phyloP scores from a whole-genome alignment of 2,329 filamentous ascomycete genomes.

The Trichophyton mentagrophytes region DNA sequence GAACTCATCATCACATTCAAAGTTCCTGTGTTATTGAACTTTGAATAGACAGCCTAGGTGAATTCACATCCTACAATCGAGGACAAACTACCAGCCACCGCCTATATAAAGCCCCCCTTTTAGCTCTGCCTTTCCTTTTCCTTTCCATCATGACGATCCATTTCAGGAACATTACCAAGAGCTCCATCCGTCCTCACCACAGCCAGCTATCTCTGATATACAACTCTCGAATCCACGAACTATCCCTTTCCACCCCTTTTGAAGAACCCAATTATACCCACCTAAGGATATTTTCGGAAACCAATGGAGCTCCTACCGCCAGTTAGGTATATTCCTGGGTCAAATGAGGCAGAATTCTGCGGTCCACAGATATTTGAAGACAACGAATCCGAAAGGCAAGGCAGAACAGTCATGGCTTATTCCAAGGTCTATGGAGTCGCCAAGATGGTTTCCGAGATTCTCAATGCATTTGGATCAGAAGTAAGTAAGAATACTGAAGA shows the following conservation, averaged over 20 bases:
- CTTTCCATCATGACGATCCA: not conserved
- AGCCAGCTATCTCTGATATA: not conserved
- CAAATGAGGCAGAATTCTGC: not conserved
- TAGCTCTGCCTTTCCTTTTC: not conserved
- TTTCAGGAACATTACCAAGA: not conserved
- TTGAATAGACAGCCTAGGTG: not conserved
- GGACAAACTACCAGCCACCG: not conserved
- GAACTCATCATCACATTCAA: not conserved
- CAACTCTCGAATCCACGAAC: not conserved
- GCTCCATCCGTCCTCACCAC: not conserved
- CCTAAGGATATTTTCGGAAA: not conserved
- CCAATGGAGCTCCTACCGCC: constrained; percentile 5
- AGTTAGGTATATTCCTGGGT: constrained; percentile 4
- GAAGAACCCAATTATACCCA: not conserved
- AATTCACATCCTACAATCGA: not conserved
- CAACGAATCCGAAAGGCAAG: constrained; percentile 16
- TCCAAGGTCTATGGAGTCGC: constrained; percentile 25
- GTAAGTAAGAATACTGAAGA: constrained; percentile 15
- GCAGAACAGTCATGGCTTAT: constrained; percentile 21
- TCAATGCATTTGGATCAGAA: constrained; percentile 24
- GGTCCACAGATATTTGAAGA: constrained; percentile 9
- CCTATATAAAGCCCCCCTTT: not conserved
- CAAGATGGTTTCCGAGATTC: constrained; percentile 23
- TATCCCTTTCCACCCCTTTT: not conserved
- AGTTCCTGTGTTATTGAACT: too few species aligned